phyloP scores from a whole-genome alignment of 164 flowering plant genomes.

The Chimonanthus praecox region DNA sequence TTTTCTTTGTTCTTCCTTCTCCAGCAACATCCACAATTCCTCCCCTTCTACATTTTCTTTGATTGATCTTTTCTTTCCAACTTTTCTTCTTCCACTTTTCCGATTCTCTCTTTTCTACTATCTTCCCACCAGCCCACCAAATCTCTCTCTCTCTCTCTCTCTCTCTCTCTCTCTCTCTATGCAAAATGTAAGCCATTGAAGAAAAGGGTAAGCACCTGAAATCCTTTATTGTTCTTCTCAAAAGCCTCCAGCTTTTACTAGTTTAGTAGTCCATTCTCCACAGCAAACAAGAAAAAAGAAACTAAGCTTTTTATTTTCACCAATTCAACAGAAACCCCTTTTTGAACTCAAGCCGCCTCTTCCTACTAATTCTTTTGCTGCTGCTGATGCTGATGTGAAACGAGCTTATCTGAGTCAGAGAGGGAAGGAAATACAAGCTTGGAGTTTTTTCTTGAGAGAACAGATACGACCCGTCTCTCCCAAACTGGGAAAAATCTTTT shows the following conservation, averaged over 20 bases:
- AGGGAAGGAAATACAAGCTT: no score
- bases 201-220: background rate
- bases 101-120: background rate
- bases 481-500: no score
- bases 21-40: background rate
- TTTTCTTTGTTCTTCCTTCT: background rate
- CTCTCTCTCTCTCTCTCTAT: background rate
- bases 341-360: background rate
- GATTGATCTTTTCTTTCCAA: background rate
- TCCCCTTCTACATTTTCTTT: background rate
- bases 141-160: slow-evolving; percentile 1
- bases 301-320: background rate
- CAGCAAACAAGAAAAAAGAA: background rate
- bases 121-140: background rate
- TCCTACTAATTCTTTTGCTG: background rate
- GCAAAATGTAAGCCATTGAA: background rate
- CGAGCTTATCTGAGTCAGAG: no score
- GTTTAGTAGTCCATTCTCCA: background rate
- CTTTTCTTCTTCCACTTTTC: background rate
- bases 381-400: no score
- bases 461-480: background rate
- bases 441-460: background rate
- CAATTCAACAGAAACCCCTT: no score
- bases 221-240: background rate
- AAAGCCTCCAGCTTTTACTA: background rate